Conservation (phyloP, 1,284 basidiomycete species). For the Malassezia dermatis region DNA sequence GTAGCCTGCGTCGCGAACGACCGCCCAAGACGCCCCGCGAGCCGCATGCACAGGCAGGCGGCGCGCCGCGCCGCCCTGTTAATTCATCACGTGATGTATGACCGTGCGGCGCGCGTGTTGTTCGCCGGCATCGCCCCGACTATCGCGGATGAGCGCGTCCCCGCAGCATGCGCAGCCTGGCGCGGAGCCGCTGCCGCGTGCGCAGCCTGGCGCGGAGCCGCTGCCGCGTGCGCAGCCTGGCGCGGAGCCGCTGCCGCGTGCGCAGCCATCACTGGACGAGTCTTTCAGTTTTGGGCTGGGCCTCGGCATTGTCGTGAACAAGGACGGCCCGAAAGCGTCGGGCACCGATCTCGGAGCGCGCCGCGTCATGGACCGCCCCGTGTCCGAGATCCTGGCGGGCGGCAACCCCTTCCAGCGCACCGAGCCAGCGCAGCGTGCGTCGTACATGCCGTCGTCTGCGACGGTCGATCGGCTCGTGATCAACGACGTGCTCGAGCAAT, state of each 20-base stretch:
- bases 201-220: not conserved
- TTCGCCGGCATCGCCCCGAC: not conserved
- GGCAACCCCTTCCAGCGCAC: slow-evolving; percentile 6
- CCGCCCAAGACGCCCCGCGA: not conserved
- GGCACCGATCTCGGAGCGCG: not conserved
- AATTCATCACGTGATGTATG: slow-evolving; percentile 3
- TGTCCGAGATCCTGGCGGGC: not conserved
- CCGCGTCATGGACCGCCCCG: not conserved
- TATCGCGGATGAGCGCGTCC: slow-evolving; percentile 2
- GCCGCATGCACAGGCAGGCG: not conserved
- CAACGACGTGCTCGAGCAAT: slow-evolving; percentile 18
- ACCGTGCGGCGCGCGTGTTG: slow-evolving; percentile 1
- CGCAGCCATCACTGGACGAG: not conserved
- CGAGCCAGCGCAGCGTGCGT: not conserved
- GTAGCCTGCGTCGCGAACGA: not conserved
- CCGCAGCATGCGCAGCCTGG: not conserved
- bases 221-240: not conserved
- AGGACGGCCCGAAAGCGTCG: not conserved
- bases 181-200: not conserved
- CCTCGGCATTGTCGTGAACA: slow-evolving; percentile 7
- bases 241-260: not conserved
- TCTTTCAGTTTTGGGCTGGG: not conserved
- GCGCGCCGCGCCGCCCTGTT: not conserved
- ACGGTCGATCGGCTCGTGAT: slow-evolving; percentile 11
- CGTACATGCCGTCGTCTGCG: slow-evolving; percentile 8